Conservation (phyloP, 2,329 filamentous ascomycete species). For the Graphilbum sp. region DNA sequence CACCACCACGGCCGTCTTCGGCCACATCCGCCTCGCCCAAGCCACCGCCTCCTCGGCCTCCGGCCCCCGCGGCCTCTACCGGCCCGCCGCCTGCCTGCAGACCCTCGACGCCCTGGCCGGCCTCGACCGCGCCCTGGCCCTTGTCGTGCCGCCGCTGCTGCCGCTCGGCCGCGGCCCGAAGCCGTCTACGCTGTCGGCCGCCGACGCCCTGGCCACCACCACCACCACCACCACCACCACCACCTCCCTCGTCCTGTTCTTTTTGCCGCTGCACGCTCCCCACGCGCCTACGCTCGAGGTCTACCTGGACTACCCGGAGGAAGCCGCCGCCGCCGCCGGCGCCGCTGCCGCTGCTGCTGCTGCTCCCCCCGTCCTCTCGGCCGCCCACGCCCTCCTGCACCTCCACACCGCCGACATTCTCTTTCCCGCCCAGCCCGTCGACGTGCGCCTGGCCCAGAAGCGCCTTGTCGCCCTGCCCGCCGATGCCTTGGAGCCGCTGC, state of each 20-base stretch:
- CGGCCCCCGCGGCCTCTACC: neutral
- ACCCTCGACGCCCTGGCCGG: constrained; percentile 1
- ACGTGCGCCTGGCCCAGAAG: constrained; percentile 28
- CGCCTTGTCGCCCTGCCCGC: constrained; percentile 16
- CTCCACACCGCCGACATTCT: constrained; percentile 25
- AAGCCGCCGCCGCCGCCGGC: too few species aligned
- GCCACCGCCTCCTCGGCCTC: neutral
- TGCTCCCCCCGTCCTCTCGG: too few species aligned
- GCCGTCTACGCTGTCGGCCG: too few species aligned
- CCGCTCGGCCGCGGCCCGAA: neutral
- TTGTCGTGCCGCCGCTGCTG: constrained; percentile 29
- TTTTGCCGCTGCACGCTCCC: too few species aligned
- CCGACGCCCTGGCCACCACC: too few species aligned
- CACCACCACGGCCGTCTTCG: constrained; percentile 26
- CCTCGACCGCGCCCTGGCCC: constrained; percentile 23
- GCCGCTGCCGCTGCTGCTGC: too few species aligned
- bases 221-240: too few species aligned
- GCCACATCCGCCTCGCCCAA: constrained; percentile 27
- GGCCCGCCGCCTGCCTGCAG: neutral
- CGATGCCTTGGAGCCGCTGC: constrained; percentile 16
- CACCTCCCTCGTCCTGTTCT: too few species aligned
- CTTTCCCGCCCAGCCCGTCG: constrained; percentile 28
- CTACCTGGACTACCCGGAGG: constrained; percentile 11
- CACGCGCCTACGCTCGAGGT: constrained; percentile 19
- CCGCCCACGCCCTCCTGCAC: constrained; percentile 18